Percentiles rank a stretch among this genome's conserved stretches.
Conservation (phyloP, 768 basidiomycete genomes). For the Macrocybe gigantea region DNA sequence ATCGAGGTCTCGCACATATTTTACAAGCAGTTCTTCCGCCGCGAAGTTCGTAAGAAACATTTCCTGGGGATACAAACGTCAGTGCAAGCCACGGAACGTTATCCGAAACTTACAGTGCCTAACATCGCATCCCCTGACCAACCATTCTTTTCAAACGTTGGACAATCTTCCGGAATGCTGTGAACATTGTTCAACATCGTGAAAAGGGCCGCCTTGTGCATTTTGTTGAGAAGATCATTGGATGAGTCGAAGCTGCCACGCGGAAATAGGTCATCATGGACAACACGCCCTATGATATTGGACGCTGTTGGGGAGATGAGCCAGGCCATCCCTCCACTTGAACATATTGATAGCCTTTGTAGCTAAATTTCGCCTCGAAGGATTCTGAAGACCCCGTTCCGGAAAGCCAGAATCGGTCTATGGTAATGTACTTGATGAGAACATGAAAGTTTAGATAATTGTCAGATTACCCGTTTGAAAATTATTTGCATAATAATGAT, state of each 20-base stretch:
- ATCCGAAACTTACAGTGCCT: constrained; percentile 14
- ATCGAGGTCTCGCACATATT: constrained; percentile 19
- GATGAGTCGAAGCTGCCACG: constrained; percentile 14
- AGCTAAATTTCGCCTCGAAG: constrained; percentile 20
- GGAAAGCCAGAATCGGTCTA: constrained; percentile 18
- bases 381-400: constrained; percentile 15
- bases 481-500: constrained; percentile 18
- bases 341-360: constrained; percentile 21
- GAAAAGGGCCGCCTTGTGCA: constrained; percentile 15
- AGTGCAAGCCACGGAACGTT: neutral
- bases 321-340: constrained; percentile 18
- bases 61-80: constrained; percentile 13
- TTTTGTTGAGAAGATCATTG: constrained; percentile 14
- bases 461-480: constrained; percentile 14
- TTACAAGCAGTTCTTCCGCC: constrained; percentile 17
- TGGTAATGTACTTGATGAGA: neutral
- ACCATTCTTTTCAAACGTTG: constrained; percentile 25
- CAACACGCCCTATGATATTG: constrained; percentile 16
- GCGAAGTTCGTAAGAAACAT: constrained; percentile 23
- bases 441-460: neutral
- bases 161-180: constrained; percentile 20
- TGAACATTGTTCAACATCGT: constrained; percentile 20
- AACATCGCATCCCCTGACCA: constrained; percentile 26
- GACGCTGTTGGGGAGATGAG: constrained; percentile 13
- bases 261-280: constrained; percentile 15